Percentiles rank a stretch among this genome's conserved stretches.
phyloP scores from a whole-genome alignment of 2,329 filamentous ascomycete genomes.

The Pezicula radicicola region DNA sequence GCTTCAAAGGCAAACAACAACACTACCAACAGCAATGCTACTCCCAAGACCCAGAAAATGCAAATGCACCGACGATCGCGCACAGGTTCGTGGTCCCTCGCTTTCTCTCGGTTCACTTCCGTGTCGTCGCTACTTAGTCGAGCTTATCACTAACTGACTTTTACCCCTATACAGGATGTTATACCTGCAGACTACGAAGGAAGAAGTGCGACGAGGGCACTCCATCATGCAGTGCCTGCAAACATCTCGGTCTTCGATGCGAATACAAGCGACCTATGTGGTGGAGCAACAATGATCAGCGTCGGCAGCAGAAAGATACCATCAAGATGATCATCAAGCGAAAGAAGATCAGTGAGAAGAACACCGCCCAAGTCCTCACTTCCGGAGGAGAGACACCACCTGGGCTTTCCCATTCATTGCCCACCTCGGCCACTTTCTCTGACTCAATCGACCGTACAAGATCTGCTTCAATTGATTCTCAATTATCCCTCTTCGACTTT shows the following conservation, averaged over 20 bases:
- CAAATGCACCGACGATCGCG: conserved; percentile 94
- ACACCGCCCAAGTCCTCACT: conserved; percentile 48
- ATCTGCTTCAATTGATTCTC: conserved; percentile 77
- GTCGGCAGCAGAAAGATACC: conserved; percentile 83
- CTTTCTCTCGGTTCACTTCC: conserved; percentile 20
- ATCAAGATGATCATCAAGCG: conserved; percentile 98
- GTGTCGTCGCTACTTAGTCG: conserved; percentile 36
- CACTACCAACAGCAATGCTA: conserved; percentile 44
- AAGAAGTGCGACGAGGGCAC: conserved; percentile 69
- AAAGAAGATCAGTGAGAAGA: conserved; percentile 91
- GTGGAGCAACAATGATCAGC: conserved; percentile 92
- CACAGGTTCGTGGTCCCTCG: conserved; percentile 67
- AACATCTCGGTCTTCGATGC: conserved; percentile 74
- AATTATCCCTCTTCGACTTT: conserved; percentile 72
- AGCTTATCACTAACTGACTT: conserved; percentile 53
- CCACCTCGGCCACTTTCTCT: conserved; percentile 76
- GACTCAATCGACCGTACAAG: conserved; percentile 71
- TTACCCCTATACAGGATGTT: conserved; percentile 50
- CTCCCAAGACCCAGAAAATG: conserved; percentile 61
- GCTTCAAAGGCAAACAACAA: conserved; percentile 48
- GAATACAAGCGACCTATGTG: conserved; percentile 96
- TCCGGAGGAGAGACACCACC: conserved; percentile 63
- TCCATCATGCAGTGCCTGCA: conserved; percentile 63
- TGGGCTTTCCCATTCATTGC: conserved; percentile 76
- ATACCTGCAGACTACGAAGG: conserved; percentile 63